phyloP scores from a whole-genome alignment of 768 basidiomycete species.

The Kwoniella newhampshirensis region DNA sequence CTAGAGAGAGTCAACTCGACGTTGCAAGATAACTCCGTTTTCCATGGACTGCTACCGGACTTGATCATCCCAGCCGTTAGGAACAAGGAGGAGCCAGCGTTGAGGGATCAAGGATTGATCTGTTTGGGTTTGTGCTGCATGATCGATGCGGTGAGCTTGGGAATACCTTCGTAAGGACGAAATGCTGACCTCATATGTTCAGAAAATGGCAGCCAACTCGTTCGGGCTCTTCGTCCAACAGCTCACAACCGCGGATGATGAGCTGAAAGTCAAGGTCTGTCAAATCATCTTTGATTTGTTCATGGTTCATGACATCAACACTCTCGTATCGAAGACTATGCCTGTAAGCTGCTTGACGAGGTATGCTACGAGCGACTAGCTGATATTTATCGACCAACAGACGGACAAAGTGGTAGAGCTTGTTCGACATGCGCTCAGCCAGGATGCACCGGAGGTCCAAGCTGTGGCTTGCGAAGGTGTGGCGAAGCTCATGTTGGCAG shows the following conservation, averaged over 20 bases:
- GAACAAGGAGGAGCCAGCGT: slow-evolving; percentile 71
- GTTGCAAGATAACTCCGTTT: slow-evolving; percentile 65
- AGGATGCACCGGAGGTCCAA: slow-evolving; percentile 64
- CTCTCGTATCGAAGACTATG: slow-evolving; percentile 45
- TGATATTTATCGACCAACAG: slow-evolving; percentile 20
- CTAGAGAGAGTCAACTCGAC: slow-evolving; percentile 78
- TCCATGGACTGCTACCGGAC: slow-evolving; percentile 70
- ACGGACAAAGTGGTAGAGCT: slow-evolving; percentile 67
- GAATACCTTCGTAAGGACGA: background rate
- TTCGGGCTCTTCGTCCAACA: slow-evolving; percentile 82
- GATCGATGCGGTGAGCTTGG: slow-evolving; percentile 59
- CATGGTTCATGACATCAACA: slow-evolving; percentile 72
- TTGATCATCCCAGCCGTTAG: slow-evolving; percentile 87
- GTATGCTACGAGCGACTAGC: background rate
- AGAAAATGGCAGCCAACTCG: slow-evolving; percentile 60
- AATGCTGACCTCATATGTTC: no score
- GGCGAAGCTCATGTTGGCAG: slow-evolving; percentile 78
- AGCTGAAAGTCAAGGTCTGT: slow-evolving; percentile 68
- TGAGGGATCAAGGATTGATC: slow-evolving; percentile 77
- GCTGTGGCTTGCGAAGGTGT: slow-evolving; percentile 75
- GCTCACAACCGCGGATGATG: slow-evolving; percentile 64
- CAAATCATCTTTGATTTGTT: slow-evolving; percentile 80
- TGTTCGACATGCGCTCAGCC: slow-evolving; percentile 62
- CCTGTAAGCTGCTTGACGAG: slow-evolving; percentile 31
- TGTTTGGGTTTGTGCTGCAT: slow-evolving; percentile 80